Evolutionary conservation across 2,329 filamentous ascomycete species (phyloP).

Genomic region (Diplocarpon rosae): DNA sequence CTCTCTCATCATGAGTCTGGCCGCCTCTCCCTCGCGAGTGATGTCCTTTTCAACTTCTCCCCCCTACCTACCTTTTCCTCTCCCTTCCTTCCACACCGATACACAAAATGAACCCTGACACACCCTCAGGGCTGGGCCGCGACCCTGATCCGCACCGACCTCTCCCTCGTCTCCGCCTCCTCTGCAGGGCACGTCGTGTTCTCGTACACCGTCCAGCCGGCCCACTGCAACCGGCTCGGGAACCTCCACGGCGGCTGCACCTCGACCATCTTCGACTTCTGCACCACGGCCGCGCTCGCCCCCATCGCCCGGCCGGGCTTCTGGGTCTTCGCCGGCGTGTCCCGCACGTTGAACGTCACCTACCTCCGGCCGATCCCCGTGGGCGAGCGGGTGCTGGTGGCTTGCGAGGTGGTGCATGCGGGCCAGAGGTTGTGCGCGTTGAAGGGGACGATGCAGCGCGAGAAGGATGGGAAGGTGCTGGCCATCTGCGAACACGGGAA

Average conservation of each 20-base stretch:
- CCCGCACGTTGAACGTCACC: slow-evolving; percentile 52
- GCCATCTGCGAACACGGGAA: slow-evolving; percentile 55
- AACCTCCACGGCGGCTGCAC: slow-evolving; percentile 54
- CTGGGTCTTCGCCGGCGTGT: slow-evolving; percentile 53
- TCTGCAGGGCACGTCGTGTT: slow-evolving; percentile 25
- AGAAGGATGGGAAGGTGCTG: slow-evolving; percentile 40
- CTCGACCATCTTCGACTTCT: slow-evolving; percentile 56
- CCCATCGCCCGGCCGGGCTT: slow-evolving; percentile 46
- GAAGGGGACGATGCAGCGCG: slow-evolving; percentile 42
- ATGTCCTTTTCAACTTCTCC: too few relatives aligned
- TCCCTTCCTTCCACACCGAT: too few relatives aligned
- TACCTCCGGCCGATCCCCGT: slow-evolving; percentile 54
- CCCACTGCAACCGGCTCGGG: slow-evolving; percentile 41
- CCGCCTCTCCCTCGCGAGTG: too few relatives aligned
- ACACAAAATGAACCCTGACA: too few relatives aligned
- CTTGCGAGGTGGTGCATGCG: slow-evolving; percentile 48
- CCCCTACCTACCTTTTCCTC: too few relatives aligned
- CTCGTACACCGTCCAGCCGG: slow-evolving; percentile 36
- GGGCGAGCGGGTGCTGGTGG: slow-evolving; percentile 43
- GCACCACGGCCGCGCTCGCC: slow-evolving; percentile 48
- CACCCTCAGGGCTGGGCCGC: slow-evolving; percentile 22
- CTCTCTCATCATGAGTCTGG: too few relatives aligned
- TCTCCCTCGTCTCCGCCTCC: slow-evolving; percentile 20
- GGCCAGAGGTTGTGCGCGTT: slow-evolving; percentile 43
- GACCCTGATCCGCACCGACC: slow-evolving; percentile 11